Base-by-base conservation (phyloP, 352 stramenopile species). In the Globisporangium iwayamae region DNA sequence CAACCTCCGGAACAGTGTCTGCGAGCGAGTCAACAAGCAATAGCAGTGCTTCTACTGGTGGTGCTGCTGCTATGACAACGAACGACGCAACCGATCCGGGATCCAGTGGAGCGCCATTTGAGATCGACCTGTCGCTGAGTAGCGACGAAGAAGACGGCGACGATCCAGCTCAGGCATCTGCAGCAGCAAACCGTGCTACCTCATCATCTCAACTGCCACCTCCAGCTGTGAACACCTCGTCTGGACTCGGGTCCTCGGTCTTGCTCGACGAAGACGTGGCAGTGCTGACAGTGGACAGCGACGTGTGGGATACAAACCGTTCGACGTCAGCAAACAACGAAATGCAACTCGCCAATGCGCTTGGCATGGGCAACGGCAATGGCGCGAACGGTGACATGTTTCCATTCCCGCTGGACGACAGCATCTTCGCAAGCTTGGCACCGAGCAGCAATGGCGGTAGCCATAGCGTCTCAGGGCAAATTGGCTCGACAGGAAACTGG, bases 51-150 rank as follows among this genome's bases (percentile, higher is more conserved):
- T 32, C 70, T 36, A 55, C 58, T 50, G 46, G 54, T 50, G 28
- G 59, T 63, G 32, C 63, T 61, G n/a, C 41, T 34, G n/a, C 62
- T 63, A 48, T 58, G 53, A 16, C 38, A 51, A 5, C 54, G 53
- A 30, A 18, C 28, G 67, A 53, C 47, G 45, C 68, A 22, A 56
- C 38, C 20, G 69, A 63, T 11, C 22, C 66, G 20, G 67, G 74
- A 50, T 75, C 66, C 25, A 78, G 60, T 64, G 64, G 69, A 25
- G 68, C 72, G 20, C 81, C 83, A 3, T 67, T 91, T 38, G 84
- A 90, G 51, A 94, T 94, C 45, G 83, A 93, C 68, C 65, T 94
- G 52, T 76, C 70, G 25, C 60, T 90, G 18, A 83, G 78, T 7
- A 90, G 79, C 34, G 83, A 90, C 46, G 83, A 91, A 28, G 85